These are phyloP conservation scores for Leccinum disarticulatum DNA, from an alignment of 768 basidiomycete species.

Conservation along the genomic window DNA sequence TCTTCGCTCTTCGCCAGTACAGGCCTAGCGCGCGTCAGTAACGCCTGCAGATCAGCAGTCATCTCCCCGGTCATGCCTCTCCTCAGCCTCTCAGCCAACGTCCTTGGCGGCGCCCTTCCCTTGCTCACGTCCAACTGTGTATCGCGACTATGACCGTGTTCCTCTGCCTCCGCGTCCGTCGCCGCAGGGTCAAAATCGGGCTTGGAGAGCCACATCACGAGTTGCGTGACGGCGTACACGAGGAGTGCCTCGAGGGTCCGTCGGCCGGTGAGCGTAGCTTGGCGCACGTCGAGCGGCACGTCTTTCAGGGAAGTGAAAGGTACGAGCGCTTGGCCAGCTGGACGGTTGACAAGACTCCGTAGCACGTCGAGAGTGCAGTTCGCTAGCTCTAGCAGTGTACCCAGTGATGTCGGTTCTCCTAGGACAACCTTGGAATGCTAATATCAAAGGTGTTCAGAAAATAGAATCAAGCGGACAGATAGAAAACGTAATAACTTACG, in stretches of 20 bases:
- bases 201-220: slow-evolving; percentile 75
- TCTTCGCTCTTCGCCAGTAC: slow-evolving; percentile 59
- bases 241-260: slow-evolving; percentile 67
- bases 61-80: slow-evolving; percentile 82
- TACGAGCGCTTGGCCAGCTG: slow-evolving; percentile 54
- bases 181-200: slow-evolving; percentile 57
- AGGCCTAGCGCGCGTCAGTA: slow-evolving; percentile 65
- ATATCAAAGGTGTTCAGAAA: not conserved
- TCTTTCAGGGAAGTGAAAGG: slow-evolving; percentile 31
- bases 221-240: slow-evolving; percentile 72
- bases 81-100: slow-evolving; percentile 64
- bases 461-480: not conserved
- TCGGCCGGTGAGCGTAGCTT: slow-evolving; percentile 56
- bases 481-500: slow-evolving; percentile 43
- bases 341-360: slow-evolving; percentile 61
- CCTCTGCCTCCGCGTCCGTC: slow-evolving; percentile 47
- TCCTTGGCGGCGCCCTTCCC: slow-evolving; percentile 42
- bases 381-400: slow-evolving; percentile 83
- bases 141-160: slow-evolving; percentile 25
- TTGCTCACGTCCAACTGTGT: slow-evolving; percentile 29
- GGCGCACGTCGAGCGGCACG: slow-evolving; percentile 47
- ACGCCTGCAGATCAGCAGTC: slow-evolving; percentile 64
- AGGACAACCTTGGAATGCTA: slow-evolving; percentile 86
- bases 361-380: slow-evolving; percentile 76
- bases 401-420: slow-evolving; percentile 79